Evolutionary conservation across 768 basidiomycete genomes (phyloP).

Genomic region (Gyrodon lividus): DNA sequence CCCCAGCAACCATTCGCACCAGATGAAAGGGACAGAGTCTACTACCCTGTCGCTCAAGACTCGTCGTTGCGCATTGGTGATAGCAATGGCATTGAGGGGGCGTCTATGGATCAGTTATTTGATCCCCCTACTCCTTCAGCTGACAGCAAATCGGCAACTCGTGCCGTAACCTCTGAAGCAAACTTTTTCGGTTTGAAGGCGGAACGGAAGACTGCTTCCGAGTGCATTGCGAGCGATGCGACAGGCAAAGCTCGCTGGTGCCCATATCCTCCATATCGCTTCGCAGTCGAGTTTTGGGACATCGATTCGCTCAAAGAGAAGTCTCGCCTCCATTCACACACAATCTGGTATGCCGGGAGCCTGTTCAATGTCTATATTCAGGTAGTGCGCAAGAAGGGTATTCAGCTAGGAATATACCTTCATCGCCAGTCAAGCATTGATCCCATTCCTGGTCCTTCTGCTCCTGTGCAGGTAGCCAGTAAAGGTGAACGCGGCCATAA

Average conservation of each 20-base stretch:
- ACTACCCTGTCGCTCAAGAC: slow-evolving; percentile 66
- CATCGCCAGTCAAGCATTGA: slow-evolving; percentile 84
- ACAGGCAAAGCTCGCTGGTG: slow-evolving; percentile 58
- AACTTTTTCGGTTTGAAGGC: slow-evolving; percentile 66
- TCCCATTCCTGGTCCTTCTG: slow-evolving; percentile 70
- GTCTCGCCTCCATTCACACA: slow-evolving; percentile 76
- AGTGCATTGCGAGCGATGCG: slow-evolving; percentile 43
- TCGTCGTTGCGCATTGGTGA: slow-evolving; percentile 78
- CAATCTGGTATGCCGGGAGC: slow-evolving; percentile 88
- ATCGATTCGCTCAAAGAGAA: slow-evolving; percentile 82
- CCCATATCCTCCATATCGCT: slow-evolving; percentile 76
- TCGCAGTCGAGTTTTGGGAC: slow-evolving; percentile 90
- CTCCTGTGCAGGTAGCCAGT: slow-evolving; percentile 39
- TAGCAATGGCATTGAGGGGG: slow-evolving; percentile 48
- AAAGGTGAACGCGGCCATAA: slow-evolving; percentile 26
- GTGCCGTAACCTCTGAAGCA: slow-evolving; percentile 40
- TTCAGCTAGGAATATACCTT: slow-evolving; percentile 85
- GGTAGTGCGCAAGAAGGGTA: slow-evolving; percentile 76
- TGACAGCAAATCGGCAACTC: slow-evolving; percentile 26
- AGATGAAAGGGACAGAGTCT: slow-evolving; percentile 37
- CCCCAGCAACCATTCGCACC: slow-evolving; percentile 8
- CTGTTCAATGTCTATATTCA: slow-evolving; percentile 90
- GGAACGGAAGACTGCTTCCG: slow-evolving; percentile 39
- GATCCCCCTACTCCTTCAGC: slow-evolving; percentile 32
- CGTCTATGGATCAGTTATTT: slow-evolving; percentile 73